Evolutionary conservation across 257 asterid species (phyloP).

Genomic region (Nicotiana attenuata): DNA sequence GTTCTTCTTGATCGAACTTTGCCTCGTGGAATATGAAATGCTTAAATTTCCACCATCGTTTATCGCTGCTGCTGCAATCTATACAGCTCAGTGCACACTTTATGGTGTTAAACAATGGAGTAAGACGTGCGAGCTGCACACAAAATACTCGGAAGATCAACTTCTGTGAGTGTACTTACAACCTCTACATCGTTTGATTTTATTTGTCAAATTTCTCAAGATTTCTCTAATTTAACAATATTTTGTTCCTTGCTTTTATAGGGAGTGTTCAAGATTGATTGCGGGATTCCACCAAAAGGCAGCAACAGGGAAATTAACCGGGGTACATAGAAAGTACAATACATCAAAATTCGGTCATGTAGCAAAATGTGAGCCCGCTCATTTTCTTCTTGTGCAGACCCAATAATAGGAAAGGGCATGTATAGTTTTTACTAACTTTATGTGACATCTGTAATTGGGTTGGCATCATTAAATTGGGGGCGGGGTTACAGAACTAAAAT

Average conservation of each 20-base stretch:
- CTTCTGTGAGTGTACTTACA: constrained; percentile 41
- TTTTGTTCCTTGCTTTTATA: neutral
- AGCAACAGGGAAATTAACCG: constrained; percentile 63
- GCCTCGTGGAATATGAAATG: constrained; percentile 85
- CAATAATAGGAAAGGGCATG: constrained; percentile 36
- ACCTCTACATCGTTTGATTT: neutral
- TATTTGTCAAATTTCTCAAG: neutral
- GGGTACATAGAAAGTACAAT: constrained; percentile 70
- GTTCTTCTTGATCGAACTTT: constrained; percentile 75
- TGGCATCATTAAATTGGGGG: neutral
- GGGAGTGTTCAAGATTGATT: constrained; percentile 61
- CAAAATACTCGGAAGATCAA: constrained; percentile 61
- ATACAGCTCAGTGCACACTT: constrained; percentile 67
- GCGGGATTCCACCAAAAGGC: constrained; percentile 57
- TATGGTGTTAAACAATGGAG: constrained; percentile 64
- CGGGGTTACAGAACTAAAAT: neutral
- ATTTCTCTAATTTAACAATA: neutral
- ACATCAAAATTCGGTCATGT: constrained; percentile 64
- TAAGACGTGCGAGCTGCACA: constrained; percentile 72
- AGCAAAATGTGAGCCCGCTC: constrained; percentile 66
- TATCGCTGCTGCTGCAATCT: constrained; percentile 70
- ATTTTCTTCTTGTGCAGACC: constrained; percentile 44
- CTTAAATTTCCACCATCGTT: constrained; percentile 66
- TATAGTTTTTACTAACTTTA: constrained; percentile 44
- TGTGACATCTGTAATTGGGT: constrained; percentile 25